Evolutionary conservation across 116 monocot genomes (phyloP).

Genomic region (Phalaenopsis hybrid): DNA sequence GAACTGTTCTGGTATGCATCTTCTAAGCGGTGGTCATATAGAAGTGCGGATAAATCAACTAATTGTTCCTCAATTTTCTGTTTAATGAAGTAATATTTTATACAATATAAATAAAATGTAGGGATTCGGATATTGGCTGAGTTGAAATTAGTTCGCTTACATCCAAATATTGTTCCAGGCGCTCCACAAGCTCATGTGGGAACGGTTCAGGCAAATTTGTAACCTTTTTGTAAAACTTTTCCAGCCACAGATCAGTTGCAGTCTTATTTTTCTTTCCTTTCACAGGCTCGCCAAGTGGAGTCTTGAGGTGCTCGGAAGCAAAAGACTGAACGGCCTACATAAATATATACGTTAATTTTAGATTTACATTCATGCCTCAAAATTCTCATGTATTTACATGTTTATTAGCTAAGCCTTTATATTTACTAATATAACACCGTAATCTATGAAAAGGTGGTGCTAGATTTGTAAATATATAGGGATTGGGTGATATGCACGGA

Average conservation of each 20-base stretch:
- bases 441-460: too few relatives aligned
- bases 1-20: constrained; percentile 90
- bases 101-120: not conserved
- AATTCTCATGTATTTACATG: too few relatives aligned
- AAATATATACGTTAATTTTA: not conserved
- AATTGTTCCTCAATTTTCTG: constrained; percentile 94
- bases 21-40: constrained; percentile 81
- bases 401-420: too few relatives aligned
- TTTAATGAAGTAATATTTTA: constrained; percentile 5
- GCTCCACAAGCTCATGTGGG: constrained; percentile 91
- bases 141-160: constrained; percentile 32
- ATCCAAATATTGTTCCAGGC: constrained; percentile 83
- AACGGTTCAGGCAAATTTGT: constrained; percentile 88
- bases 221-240: constrained; percentile 91
- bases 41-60: constrained; percentile 78
- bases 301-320: constrained; percentile 85
- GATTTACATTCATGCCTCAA: too few relatives aligned
- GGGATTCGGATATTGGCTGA: not conserved
- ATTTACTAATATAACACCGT: too few relatives aligned
- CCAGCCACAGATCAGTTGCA: constrained; percentile 74
- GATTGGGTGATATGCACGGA: too few relatives aligned
- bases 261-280: constrained; percentile 80
- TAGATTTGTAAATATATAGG: too few relatives aligned
- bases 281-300: constrained; percentile 86
- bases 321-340: constrained; percentile 79